Evolutionary conservation across 2,329 filamentous ascomycete genomes (phyloP), one percentile per base, ranked within the genome.

Genomic region (Berkeleyomyces basicola): DNA sequence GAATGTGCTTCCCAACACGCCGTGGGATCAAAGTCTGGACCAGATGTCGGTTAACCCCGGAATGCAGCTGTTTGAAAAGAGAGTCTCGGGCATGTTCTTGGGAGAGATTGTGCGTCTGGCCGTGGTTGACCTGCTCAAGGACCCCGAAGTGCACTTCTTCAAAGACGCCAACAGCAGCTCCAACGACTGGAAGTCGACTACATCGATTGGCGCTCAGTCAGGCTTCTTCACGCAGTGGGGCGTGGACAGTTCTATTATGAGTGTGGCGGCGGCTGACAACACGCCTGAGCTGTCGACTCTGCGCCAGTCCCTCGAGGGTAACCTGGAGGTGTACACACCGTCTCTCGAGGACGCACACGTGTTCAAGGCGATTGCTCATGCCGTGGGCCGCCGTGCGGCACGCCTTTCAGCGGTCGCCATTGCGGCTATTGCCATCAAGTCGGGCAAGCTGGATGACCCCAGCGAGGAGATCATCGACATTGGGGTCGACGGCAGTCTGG

Each of bases 51-150:
- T 89, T 68, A 97, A 99, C 74, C 92, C 91, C 0, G 93, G 93
- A 36, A 84, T 95, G 66, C 93, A 99, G 72, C 96, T 97, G 88
- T 99, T 97, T 71, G 93, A 99, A 77, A 99, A 99, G 80, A 87
- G 92, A 58, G 87, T 99, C 14, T 96, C 90, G 0, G 93, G 93
- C 72, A 97, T 99, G 92, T 99, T 97, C 76, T 75, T 99, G 58
- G 93, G 93, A 62, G 93, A 99, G 73, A 91, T 97, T 66, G 80
- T 96, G 62, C 87, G 93, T 62, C 80, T 89, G 53, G 84, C 85
- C 14, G 76, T 96, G 31, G 72, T 93, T 59, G 79, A 83, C 64
- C 80, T 96, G 71, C 77, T 91, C 69, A 80, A 86, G 68, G 80
- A 88, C 67, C 78, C 84, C 37, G 72, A 79, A 0, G 75, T 86